Conservation (phyloP, 2,329 filamentous ascomycete species). For the Ophiostoma pallidulum region DNA sequence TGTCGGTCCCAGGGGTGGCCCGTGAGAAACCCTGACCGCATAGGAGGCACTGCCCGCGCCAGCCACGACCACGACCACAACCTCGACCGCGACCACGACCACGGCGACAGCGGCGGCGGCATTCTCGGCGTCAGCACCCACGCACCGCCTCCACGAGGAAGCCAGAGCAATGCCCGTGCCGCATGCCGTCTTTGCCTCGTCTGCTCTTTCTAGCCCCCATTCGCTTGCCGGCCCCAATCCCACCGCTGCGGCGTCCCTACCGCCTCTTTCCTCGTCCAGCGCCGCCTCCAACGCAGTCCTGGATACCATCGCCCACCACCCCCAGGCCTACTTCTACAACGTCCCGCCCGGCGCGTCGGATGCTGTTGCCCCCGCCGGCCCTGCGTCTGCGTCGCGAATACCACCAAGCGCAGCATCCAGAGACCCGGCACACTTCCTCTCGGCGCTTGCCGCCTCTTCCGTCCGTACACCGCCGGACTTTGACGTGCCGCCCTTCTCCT, state of each 20-base stretch:
- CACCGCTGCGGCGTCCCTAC: conserved; percentile 11
- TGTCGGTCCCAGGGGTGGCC: conserved; percentile 5
- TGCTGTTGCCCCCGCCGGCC: not conserved
- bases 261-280: conserved; percentile 15
- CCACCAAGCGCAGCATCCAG: not conserved
- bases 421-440: conserved; percentile 6
- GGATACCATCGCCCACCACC: conserved; percentile 4
- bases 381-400: too few species aligned
- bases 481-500: not conserved
- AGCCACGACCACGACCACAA: not conserved
- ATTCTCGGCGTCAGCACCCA: not conserved
- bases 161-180: conserved; percentile 14
- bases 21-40: conserved; percentile 5
- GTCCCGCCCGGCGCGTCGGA: not conserved
- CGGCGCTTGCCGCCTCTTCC: conserved; percentile 2
- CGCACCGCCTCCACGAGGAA: not conserved
- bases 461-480: not conserved
- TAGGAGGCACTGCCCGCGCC: not conserved
- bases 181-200: conserved; percentile 12
- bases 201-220: conserved; percentile 12
- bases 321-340: conserved; percentile 3
- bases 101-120: not conserved
- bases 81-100: not conserved
- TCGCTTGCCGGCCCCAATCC: too few species aligned
- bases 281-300: conserved; percentile 11